A percentile compares a stretch with the other conserved stretches of the same genome.
These are phyloP conservation scores for Penicillium arizonense DNA, from an alignment of 495 filamentous ascomycete species.

Conservation along the genomic window DNA sequence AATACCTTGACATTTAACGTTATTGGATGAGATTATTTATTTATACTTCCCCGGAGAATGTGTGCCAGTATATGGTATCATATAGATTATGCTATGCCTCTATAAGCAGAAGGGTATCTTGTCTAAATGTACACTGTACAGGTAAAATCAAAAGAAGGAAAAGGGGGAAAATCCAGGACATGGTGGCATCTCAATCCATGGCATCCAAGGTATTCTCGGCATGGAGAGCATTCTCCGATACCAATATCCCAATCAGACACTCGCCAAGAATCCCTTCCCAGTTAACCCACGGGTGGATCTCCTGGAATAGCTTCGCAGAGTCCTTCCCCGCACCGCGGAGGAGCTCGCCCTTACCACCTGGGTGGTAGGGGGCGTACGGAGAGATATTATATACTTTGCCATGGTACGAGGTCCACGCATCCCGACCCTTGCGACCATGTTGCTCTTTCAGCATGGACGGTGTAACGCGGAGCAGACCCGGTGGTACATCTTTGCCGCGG, in stretches of 20 bases:
- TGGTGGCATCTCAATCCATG: constrained; percentile 58
- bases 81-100: background rate
- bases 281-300: constrained; percentile 97
- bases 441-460: constrained; percentile 72
- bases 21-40: too few relatives aligned
- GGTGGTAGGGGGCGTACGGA: constrained; percentile 87
- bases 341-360: constrained; percentile 85
- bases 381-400: constrained; percentile 92
- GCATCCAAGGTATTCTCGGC: constrained; percentile 55
- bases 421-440: constrained; percentile 75
- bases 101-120: constrained; percentile 15
- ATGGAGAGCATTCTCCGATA: constrained; percentile 66
- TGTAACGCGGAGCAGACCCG: constrained; percentile 62
- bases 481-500: constrained; percentile 54
- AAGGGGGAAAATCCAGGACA: background rate
- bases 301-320: constrained; percentile 75
- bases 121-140: constrained; percentile 12
- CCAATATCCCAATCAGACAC: constrained; percentile 82
- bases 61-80: too few relatives aligned
- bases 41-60: too few relatives aligned
- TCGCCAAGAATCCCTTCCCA: constrained; percentile 89
- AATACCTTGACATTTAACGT: too few relatives aligned
- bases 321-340: constrained; percentile 72
- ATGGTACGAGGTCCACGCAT: constrained; percentile 84
- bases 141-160: background rate